Evolutionary conservation across 202 grass and related monocot genomes (phyloP), one percentile per base, ranked within the genome.

Genomic region (Cymbopogon flexuosus): DNA sequence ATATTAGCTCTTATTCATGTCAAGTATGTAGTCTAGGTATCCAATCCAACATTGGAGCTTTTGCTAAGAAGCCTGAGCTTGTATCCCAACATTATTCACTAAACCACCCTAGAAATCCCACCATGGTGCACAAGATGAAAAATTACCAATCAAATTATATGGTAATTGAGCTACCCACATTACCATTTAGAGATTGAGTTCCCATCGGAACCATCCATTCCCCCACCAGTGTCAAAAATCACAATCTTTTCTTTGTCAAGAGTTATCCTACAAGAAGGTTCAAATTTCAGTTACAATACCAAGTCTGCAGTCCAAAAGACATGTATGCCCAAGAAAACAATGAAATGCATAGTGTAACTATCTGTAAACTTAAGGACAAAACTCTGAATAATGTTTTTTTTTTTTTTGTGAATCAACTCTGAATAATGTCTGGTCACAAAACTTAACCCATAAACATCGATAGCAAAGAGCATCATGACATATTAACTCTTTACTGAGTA

Each of bases 141-240:
- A 59, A 68, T 18, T 6, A 51, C 46, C 46, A 51, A 51, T 51
- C 46, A 18, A 51, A 51, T 51, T 51, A 51, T 18, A 51, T 1
- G 15, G 46, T 51, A 15, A 51, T 18, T 64, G 39, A 73, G 36
- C 45, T 79, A 34, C 77, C 18, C 14, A 65, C 18, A 42, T 72
- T 91, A 91, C 89, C 89, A 91, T 84, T 88, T 88, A 69, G 81
- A 54, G 34, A 91, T 85, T 78, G 59, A 91, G 47, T 91, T 91
- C 16, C 22, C 73, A 40, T 88, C 72, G 15, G 80, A 88, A 78
- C 85, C 81, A 39, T 91, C 85, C 89, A 91, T 91, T 54, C 89
- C 89, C 68, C 37, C 54, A 57, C 89, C 89, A 79, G 77, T 91
- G 61, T 91, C 89, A 70, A 88, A 88, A 69, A 88, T 74, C 15